Conservation (phyloP, 192 early-diverging fungal genomes). For the Mortierella antarctica region DNA sequence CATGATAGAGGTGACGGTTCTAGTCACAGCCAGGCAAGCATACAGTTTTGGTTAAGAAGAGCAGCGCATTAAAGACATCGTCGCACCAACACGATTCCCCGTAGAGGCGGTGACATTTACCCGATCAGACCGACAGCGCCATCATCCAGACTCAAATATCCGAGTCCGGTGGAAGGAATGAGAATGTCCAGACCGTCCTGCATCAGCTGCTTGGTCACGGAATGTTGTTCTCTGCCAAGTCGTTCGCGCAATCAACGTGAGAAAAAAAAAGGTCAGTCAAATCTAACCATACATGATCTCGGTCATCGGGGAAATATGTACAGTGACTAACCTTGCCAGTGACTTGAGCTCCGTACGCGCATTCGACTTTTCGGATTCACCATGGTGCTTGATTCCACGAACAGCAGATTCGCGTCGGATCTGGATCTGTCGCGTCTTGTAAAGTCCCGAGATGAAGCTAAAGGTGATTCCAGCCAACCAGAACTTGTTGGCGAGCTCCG, state of each 20-base stretch:
- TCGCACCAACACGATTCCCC: neutral
- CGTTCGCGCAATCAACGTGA: neutral
- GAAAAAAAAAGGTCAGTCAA: neutral
- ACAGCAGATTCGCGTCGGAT: constrained; percentile 48
- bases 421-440: constrained; percentile 70
- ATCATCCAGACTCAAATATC: constrained; percentile 69
- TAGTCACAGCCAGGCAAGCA: neutral
- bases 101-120: constrained; percentile 4
- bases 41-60: neutral
- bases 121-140: constrained; percentile 79
- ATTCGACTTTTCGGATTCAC: constrained; percentile 24
- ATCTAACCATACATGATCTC: neutral
- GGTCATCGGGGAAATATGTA: neutral
- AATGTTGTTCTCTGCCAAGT: constrained; percentile 63
- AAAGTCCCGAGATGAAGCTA: constrained; percentile 68
- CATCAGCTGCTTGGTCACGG: constrained; percentile 56
- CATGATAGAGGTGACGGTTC: constrained; percentile 70
- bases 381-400: constrained; percentile 29
- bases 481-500: constrained; percentile 66
- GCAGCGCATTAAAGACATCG: too few relatives aligned
- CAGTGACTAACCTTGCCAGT: constrained; percentile 21
- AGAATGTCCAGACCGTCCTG: constrained; percentile 76
- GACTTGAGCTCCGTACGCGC: constrained; percentile 18
- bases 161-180: constrained; percentile 70
- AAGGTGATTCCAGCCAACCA: constrained; percentile 75